Percentiles rank a stretch among this genome's conserved stretches.
These are phyloP conservation scores for Chrysanthemum seticuspe DNA, from an alignment of 129 eudicot genomes.

Conservation along the genomic window DNA sequence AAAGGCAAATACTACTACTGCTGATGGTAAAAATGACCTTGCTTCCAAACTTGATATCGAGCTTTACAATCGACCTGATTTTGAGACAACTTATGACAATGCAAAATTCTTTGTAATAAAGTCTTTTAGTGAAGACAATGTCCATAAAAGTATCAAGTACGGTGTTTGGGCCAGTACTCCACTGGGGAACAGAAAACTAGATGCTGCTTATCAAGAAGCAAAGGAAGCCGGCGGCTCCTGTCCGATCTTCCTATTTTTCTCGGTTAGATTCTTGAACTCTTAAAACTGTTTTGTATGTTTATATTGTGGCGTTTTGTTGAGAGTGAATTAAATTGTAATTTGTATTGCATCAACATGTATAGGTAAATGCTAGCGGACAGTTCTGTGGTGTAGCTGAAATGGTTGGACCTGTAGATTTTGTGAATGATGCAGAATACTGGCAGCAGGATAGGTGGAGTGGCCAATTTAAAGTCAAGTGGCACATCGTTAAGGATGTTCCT, in stretches of 20 bases:
- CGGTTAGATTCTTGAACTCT: conserved; percentile 45
- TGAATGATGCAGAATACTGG: conserved; percentile 87
- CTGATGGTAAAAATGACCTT: conserved; percentile 44
- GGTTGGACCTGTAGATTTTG: conserved; percentile 88
- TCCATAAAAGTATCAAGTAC: conserved; percentile 90
- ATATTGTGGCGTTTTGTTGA: background rate
- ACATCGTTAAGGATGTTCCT: conserved; percentile 81
- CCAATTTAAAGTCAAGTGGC: conserved; percentile 86
- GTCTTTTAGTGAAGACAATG: conserved; percentile 94
- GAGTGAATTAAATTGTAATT: background rate
- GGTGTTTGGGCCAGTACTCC: conserved; percentile 94
- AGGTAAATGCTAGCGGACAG: conserved; percentile 97
- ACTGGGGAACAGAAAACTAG: conserved; percentile 81
- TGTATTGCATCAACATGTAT: background rate
- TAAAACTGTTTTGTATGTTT: background rate
- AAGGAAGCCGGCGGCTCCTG: conserved; percentile 51
- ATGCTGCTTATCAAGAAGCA: conserved; percentile 85
- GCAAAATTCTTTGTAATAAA: conserved; percentile 88
- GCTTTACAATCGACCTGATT: conserved; percentile 60
- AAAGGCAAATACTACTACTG: conserved; percentile 37
- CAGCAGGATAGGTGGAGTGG: conserved; percentile 99
- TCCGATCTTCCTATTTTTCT: conserved; percentile 86
- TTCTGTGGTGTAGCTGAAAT: conserved; percentile 97
- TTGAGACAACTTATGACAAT: conserved; percentile 58
- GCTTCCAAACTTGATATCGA: conserved; percentile 45